Base-by-base conservation (phyloP, 2,329 filamentous ascomycete species). In the Colletotrichum sojae region DNA sequence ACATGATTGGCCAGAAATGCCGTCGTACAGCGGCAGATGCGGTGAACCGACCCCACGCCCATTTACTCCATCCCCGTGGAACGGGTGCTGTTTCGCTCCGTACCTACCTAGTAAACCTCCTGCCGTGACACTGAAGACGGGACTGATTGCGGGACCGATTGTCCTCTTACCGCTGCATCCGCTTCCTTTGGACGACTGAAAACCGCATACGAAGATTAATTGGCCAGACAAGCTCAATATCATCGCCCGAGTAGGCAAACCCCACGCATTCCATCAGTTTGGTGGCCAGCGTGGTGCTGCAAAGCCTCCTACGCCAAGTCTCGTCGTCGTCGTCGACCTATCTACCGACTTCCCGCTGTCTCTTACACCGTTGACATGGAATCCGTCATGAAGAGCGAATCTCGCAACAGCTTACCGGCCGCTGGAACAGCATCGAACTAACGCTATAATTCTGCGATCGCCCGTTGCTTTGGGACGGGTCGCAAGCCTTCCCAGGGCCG, bases 101-200 rank as follows among this genome's bases (percentile, higher is more conserved):
- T 43, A n/a, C n/a, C n/a, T n/a, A n/a, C n/a, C n/a, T n/a, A 25
- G 5, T 25, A n/a, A n/a, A 43, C 5, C 40, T 43, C 16, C 40
- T n/a, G 40, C 40, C 15, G 40, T 43, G 40, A 15, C 40, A 15
- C 13, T 43, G 13, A n/a, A 5, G 49, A 5, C 22, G 13, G 20
- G 15, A 5, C 13, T 31, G 5, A 13, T 20, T 52, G 5, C 20
- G 9, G 39, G 22, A 22, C n/a, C 4, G n/a, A 46, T 25, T 36
- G 25, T 22, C 59, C 55, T 62, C 49, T 39, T 22, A 61, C 48
- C 40, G 49, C 36, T 46, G 39, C 40, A 31, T 25, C 39, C 36
- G 10, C 48, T 18, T 16, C 20, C 18, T 36, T 54, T 39, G 22
- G 15, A 22, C 31, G n/a, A 6, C 10, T 12, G 20, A 46, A 15